phyloP scores from a whole-genome alignment of 2,329 filamentous ascomycete genomes.

The Sphaceloma murrayae region DNA sequence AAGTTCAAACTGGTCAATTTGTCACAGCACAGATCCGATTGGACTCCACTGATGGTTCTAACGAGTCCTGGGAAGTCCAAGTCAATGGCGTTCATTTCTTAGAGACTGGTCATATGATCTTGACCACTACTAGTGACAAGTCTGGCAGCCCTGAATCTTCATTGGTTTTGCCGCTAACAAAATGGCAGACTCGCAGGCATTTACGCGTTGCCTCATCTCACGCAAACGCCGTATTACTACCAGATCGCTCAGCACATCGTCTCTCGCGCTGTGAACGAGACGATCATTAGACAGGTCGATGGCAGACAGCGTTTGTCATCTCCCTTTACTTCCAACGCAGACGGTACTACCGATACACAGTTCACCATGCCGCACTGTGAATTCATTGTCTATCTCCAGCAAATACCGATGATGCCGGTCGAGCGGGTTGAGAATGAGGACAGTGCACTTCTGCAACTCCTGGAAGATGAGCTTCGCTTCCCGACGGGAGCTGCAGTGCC shows the following conservation, averaged over 20 bases:
- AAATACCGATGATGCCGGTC: constrained; percentile 36
- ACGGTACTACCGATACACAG: constrained; percentile 46
- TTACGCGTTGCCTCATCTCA: constrained; percentile 77
- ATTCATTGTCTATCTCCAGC: constrained; percentile 75
- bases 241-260: constrained; percentile 46
- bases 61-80: constrained; percentile 68
- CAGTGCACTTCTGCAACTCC: constrained; percentile 35
- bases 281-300: constrained; percentile 56
- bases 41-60: constrained; percentile 59
- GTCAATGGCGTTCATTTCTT: constrained; percentile 82
- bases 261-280: constrained; percentile 59
- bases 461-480: constrained; percentile 51
- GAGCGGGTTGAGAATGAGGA: constrained; percentile 22
- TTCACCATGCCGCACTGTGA: constrained; percentile 71
- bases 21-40: constrained; percentile 62
- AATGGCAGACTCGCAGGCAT: constrained; percentile 57
- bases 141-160: constrained; percentile 22
- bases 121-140: constrained; percentile 88
- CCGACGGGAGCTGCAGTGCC: constrained; percentile 49
- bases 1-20: constrained; percentile 51
- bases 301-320: constrained; percentile 46
- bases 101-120: constrained; percentile 64
- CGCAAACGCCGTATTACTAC: constrained; percentile 49
- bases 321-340: constrained; percentile 66
- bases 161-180: neutral